These are phyloP conservation scores for Serendipita sp. DNA, from an alignment of 768 basidiomycete genomes.

Conservation along the genomic window DNA sequence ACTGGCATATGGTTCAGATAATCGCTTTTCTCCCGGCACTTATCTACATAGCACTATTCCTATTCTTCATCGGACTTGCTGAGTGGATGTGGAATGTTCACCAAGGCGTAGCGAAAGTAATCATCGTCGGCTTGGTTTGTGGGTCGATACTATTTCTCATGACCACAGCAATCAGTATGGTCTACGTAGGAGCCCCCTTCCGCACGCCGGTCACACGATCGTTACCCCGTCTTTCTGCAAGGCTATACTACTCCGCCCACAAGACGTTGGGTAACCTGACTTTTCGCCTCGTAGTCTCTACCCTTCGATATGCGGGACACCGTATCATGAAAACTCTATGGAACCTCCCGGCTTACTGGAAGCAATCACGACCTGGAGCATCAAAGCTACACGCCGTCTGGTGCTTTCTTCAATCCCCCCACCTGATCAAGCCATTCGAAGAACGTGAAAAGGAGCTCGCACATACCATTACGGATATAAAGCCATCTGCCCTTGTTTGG, in stretches of 20 bases:
- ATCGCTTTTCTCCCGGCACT: conserved; percentile 7
- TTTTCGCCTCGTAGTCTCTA: too few species aligned
- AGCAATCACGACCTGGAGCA: too few species aligned
- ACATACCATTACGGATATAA: too few species aligned
- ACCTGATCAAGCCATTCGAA: too few species aligned
- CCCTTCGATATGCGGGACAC: too few species aligned
- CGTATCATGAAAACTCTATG: too few species aligned
- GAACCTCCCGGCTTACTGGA: too few species aligned
- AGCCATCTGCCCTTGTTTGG: too few species aligned
- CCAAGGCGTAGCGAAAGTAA: conserved; percentile 5
- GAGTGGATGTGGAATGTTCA: conserved; percentile 10
- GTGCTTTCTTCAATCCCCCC: too few species aligned
- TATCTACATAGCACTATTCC: conserved; percentile 9
- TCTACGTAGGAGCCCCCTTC: conserved; percentile 9
- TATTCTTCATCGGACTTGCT: conserved; percentile 10
- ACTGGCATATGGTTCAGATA: not conserved
- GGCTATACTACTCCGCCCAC: not conserved
- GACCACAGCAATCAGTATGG: conserved; percentile 8
- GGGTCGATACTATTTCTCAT: not conserved
- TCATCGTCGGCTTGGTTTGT: conserved; percentile 2
- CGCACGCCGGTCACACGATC: conserved; percentile 10
- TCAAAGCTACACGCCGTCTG: too few species aligned
- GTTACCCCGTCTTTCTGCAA: not conserved
- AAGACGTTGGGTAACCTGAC: too few species aligned
- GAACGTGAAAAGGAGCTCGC: too few species aligned